phyloP scores from a whole-genome alignment of 2,329 filamentous ascomycete species.

The Fusarium neocosmosporiellum region DNA sequence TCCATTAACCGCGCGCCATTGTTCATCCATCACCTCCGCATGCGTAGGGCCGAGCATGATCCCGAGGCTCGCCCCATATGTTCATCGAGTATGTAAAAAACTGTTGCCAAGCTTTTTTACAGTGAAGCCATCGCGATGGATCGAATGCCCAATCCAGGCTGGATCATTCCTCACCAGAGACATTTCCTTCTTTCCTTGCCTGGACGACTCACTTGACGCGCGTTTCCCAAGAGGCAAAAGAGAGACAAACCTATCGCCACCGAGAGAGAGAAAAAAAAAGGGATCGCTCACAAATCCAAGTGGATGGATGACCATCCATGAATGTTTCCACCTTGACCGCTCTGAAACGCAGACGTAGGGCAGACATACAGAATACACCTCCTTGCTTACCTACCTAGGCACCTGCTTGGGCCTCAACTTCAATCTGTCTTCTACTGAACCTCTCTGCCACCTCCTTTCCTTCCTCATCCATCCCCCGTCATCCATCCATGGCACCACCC shows the following conservation, averaged over 20 bases:
- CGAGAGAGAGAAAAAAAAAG: not conserved
- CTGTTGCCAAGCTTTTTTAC: not conserved
- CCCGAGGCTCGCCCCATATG: not conserved
- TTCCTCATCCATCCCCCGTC: not conserved
- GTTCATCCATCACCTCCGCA: not conserved
- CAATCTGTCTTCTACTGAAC: constrained; percentile 4
- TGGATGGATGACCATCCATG: not conserved
- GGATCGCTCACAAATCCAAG: not conserved
- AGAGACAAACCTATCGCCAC: constrained; percentile 19
- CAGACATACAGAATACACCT: constrained; percentile 10
- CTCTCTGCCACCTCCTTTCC: constrained; percentile 26
- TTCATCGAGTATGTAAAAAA: no score
- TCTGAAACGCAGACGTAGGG: constrained; percentile 33
- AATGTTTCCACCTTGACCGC: constrained; percentile 13
- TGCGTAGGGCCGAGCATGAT: not conserved
- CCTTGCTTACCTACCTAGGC: not conserved
- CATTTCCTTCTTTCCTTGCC: constrained; percentile 2
- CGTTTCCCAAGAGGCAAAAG: constrained; percentile 8
- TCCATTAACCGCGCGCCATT: constrained; percentile 1
- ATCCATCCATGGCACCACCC: not conserved
- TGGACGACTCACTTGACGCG: constrained; percentile 23
- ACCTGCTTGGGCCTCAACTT: constrained; percentile 4
- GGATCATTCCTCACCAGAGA: constrained; percentile 31
- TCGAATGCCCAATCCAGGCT: constrained; percentile 4
- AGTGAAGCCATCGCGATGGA: not conserved